These are phyloP conservation scores for Xerocomus brunneocitrinus DNA, from an alignment of 768 basidiomycete genomes.

Conservation along the genomic window DNA sequence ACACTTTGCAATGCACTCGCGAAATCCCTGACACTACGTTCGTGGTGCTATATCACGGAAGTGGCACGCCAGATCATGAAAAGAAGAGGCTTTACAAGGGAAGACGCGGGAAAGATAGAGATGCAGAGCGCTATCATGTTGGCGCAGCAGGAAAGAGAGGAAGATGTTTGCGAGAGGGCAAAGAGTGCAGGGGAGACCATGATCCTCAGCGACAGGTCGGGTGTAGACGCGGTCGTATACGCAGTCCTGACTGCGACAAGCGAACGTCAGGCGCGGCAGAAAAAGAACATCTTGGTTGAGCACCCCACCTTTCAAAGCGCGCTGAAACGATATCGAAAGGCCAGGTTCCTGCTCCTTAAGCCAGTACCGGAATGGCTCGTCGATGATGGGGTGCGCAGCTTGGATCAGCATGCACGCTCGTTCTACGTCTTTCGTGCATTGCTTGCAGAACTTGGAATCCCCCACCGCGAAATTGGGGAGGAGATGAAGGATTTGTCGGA, in stretches of 20 bases:
- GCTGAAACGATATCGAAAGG: slow-evolving; percentile 40
- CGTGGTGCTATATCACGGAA: slow-evolving; percentile 48
- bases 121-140: slow-evolving; percentile 65
- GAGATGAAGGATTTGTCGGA: slow-evolving; percentile 37
- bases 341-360: slow-evolving; percentile 50
- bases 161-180: slow-evolving; percentile 11
- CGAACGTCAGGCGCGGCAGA: slow-evolving; percentile 33
- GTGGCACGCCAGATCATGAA: slow-evolving; percentile 58
- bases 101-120: slow-evolving; percentile 43
- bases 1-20: slow-evolving; percentile 56
- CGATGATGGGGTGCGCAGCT: slow-evolving; percentile 58
- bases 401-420: slow-evolving; percentile 45
- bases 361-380: slow-evolving; percentile 57
- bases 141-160: slow-evolving; percentile 49
- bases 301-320: slow-evolving; percentile 38
- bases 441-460: slow-evolving; percentile 40
- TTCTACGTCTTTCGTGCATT: slow-evolving; percentile 36
- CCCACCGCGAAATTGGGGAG: slow-evolving; percentile 42
- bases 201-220: slow-evolving; percentile 60
- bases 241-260: slow-evolving; percentile 44
- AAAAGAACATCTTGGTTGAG: slow-evolving; percentile 33
- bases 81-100: slow-evolving; percentile 47
- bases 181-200: slow-evolving; percentile 22
- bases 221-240: slow-evolving; percentile 61
- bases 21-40: slow-evolving; percentile 35